Evolutionary conservation across 345 rosid genomes (phyloP).

Genomic region (Garcia nutans): DNA sequence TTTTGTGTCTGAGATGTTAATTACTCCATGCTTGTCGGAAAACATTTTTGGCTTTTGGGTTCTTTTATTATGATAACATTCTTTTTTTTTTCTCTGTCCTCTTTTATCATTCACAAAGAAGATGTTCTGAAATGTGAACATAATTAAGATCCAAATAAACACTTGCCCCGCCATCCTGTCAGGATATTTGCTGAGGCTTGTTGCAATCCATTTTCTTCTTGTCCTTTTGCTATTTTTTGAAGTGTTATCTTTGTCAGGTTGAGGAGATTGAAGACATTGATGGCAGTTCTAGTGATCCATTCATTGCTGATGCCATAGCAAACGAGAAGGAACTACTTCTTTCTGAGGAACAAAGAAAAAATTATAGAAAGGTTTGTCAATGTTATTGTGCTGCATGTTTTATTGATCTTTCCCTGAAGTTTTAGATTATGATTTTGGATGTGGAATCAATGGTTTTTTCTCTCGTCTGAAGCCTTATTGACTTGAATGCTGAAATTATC

Average conservation of each 20-base stretch:
- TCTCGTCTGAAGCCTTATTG: background rate
- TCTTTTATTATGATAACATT: background rate
- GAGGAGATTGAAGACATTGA: slow-evolving; percentile 98
- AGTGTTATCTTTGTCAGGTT: slow-evolving; percentile 47
- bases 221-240: slow-evolving; percentile 11
- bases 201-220: background rate
- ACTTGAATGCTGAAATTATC: background rate
- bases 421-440: background rate
- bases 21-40: background rate
- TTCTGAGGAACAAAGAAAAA: slow-evolving; percentile 74
- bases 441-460: slow-evolving; percentile 3
- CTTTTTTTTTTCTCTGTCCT: background rate
- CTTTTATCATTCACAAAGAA: background rate
- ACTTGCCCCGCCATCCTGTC: background rate
- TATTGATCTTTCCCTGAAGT: background rate
- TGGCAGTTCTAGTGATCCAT: slow-evolving; percentile 59
- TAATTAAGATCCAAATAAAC: background rate
- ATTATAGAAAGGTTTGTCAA: slow-evolving; percentile 69
- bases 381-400: background rate
- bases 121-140: background rate
- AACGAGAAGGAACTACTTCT: slow-evolving; percentile 74
- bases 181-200: background rate
- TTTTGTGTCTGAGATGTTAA: background rate
- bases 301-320: slow-evolving; percentile 77
- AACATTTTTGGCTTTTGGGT: background rate